phyloP scores from a whole-genome alignment of 805 yeast species.

The Candida silvatica region DNA sequence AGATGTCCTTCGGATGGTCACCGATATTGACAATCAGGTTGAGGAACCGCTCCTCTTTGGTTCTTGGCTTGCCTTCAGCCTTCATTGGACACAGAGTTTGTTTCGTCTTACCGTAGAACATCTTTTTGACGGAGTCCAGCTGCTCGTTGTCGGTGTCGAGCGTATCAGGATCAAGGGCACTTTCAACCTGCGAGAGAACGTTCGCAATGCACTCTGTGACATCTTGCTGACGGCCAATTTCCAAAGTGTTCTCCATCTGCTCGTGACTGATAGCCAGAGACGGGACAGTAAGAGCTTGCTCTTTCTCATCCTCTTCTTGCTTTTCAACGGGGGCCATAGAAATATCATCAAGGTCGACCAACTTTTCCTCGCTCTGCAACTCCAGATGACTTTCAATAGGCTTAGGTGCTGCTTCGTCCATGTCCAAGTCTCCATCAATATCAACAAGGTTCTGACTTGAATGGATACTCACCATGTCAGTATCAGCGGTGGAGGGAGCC shows the following conservation, averaged over 20 bases:
- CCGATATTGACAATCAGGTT: conserved; percentile 80
- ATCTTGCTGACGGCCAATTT: conserved; percentile 90
- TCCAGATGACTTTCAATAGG: not conserved
- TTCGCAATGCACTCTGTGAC: conserved; percentile 96
- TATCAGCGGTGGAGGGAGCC: too few species aligned
- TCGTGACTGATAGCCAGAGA: conserved; percentile 39
- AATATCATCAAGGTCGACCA: not conserved
- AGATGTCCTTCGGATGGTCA: conserved; percentile 80
- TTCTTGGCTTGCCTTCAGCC: conserved; percentile 28
- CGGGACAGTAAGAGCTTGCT: conserved; percentile 17
- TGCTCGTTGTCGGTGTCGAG: conserved; percentile 76
- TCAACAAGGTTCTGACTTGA: not conserved
- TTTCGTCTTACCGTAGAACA: conserved; percentile 81
- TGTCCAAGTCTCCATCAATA: conserved; percentile 2
- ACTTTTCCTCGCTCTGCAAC: not conserved
- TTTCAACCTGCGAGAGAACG: conserved; percentile 83
- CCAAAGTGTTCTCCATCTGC: conserved; percentile 66
- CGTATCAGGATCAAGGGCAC: conserved; percentile 63
- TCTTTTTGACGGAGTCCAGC: conserved; percentile 64
- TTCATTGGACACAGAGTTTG: conserved; percentile 57
- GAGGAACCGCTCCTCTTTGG: conserved; percentile 65
- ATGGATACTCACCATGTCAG: too few species aligned
- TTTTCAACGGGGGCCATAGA: conserved; percentile 1
- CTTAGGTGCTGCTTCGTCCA: conserved; percentile 1
- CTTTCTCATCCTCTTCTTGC: conserved; percentile 7